Percentiles rank a stretch among this genome's conserved stretches.
phyloP scores from a whole-genome alignment of 768 basidiomycete genomes.

The Cytidiella melzeri region DNA sequence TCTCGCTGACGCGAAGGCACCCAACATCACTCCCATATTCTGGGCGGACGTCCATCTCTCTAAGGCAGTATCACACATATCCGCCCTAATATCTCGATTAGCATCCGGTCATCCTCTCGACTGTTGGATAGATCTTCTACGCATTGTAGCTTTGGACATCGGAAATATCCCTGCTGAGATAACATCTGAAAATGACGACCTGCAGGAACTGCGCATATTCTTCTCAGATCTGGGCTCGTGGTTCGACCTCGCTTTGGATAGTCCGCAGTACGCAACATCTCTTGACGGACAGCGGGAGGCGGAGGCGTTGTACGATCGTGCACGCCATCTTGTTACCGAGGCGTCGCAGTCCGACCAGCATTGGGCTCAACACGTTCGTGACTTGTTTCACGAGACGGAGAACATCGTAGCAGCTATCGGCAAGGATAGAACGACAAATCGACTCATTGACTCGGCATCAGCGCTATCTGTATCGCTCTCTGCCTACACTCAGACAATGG shows the following conservation, averaged over 20 bases:
- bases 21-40: slow-evolving; percentile 13
- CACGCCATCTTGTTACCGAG: slow-evolving; percentile 6
- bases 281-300: slow-evolving; percentile 5
- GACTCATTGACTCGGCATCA: slow-evolving; percentile 12
- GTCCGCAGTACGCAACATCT: slow-evolving; percentile 15
- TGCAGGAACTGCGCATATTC: slow-evolving; percentile 1
- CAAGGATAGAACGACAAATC: slow-evolving; percentile 14
- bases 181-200: neutral
- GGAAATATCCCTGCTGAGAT: slow-evolving; percentile 5
- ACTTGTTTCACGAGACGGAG: slow-evolving; percentile 14
- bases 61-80: slow-evolving; percentile 9
- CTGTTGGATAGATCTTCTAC: slow-evolving; percentile 1
- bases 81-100: slow-evolving; percentile 14
- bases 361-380: slow-evolving; percentile 11
- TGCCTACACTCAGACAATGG: neutral
- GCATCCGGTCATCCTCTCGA: slow-evolving; percentile 15
- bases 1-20: slow-evolving; percentile 4
- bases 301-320: slow-evolving; percentile 17
- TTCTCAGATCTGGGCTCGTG: slow-evolving; percentile 13
- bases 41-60: slow-evolving; percentile 15
- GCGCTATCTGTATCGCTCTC: slow-evolving; percentile 3
- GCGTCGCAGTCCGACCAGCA: slow-evolving; percentile 1
- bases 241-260: slow-evolving; percentile 16
- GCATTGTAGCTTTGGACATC: slow-evolving; percentile 4
- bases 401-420: slow-evolving; percentile 12